A percentile compares a stretch with the other conserved stretches of the same genome.
These are phyloP conservation scores for Pseudopyricularia cyperi DNA, from an alignment of 2,329 filamentous ascomycete species.

Conservation along the genomic window DNA sequence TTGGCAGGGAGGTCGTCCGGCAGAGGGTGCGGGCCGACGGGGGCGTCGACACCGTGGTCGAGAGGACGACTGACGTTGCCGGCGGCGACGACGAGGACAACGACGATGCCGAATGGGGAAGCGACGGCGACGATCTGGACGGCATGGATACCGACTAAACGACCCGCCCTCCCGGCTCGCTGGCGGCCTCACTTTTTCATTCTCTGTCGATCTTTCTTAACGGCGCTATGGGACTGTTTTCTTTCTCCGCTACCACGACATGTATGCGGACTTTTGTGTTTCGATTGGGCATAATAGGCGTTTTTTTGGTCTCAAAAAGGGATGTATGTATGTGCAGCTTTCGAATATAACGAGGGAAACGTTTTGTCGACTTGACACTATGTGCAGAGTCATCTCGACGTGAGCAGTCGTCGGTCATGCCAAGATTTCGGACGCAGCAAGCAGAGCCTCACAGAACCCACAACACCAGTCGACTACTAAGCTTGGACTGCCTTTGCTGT, in stretches of 20 bases:
- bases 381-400: neutral
- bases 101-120: constrained; percentile 21
- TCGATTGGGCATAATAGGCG: neutral
- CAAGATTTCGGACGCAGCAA: no score
- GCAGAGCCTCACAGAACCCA: no score
- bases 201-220: neutral
- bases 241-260: neutral
- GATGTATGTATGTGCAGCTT: neutral
- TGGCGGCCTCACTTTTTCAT: neutral
- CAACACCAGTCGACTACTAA: no score
- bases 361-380: neutral
- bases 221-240: neutral
- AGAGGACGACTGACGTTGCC: constrained; percentile 4
- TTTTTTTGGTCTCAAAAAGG: neutral
- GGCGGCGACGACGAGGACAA: constrained; percentile 13
- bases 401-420: neutral
- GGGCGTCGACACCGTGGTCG: constrained; percentile 21
- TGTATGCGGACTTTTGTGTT: neutral
- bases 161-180: neutral
- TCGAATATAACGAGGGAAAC: neutral
- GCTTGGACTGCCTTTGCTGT: no score
- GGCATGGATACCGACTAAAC: constrained; percentile 25
- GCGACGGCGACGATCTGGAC: constrained; percentile 10
- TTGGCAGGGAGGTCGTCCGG: constrained; percentile 22
- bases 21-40: constrained; percentile 22